Evolutionary conservation across 805 yeast species (phyloP).

Genomic region (Ogataea chonburiensis): DNA sequence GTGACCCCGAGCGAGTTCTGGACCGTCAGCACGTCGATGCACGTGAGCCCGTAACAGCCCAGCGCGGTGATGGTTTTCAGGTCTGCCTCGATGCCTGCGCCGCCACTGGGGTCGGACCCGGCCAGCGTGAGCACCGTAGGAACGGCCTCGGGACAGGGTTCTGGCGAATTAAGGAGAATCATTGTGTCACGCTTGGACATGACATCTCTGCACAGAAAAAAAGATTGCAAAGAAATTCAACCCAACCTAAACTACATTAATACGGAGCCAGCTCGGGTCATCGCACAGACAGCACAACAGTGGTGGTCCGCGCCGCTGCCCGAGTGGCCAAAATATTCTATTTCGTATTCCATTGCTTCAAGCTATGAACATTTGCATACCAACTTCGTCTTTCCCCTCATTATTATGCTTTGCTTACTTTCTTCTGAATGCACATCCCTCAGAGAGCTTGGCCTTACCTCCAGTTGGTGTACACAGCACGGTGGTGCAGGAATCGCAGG

Average conservation of each 20-base stretch:
- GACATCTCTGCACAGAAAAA: conserved; percentile 6
- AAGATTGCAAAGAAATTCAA: neutral
- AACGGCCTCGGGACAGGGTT: neutral
- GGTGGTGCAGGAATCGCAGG: conserved; percentile 98
- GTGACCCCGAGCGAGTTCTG: conserved; percentile 61
- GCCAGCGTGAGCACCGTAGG: conserved; percentile 52
- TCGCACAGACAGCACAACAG: neutral
- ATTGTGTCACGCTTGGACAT: conserved; percentile 1
- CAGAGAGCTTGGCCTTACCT: conserved; percentile 99
- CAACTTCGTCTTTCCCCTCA: conserved; percentile 10
- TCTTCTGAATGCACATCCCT: conserved; percentile 99
- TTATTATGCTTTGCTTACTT: conserved; percentile 55
- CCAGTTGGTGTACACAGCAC: conserved; percentile 99
- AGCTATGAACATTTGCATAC: conserved; percentile 10
- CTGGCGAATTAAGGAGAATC: conserved; percentile 1
- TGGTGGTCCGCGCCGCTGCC: too few species aligned
- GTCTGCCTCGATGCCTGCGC: conserved; percentile 92
- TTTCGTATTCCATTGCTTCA: conserved; percentile 14
- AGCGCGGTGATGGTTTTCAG: conserved; percentile 75
- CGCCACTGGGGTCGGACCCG: conserved; percentile 85
- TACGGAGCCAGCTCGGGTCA: too few species aligned
- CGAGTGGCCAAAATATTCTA: conserved; percentile 2
- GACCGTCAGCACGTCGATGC: conserved; percentile 76
- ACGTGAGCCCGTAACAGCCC: conserved; percentile 72
- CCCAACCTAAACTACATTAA: too few species aligned